Percentiles rank a stretch among this genome's conserved stretches.
Conservation (phyloP, 192 early-diverging fungal species). For the Endogone sp. region DNA sequence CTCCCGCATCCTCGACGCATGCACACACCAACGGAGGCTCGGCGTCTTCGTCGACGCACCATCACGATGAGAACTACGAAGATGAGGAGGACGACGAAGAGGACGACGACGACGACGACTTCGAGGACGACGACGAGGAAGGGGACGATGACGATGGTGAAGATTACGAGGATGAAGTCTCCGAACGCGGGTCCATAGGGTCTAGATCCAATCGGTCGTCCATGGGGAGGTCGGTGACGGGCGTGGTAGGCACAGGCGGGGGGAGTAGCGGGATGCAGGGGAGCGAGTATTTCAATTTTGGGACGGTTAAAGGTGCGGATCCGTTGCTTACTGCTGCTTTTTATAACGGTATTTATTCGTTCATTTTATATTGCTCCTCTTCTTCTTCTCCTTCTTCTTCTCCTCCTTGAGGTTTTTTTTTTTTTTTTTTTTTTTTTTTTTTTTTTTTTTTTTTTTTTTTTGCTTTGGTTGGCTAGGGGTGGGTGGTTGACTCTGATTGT, state of each 20-base stretch:
- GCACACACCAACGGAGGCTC: neutral
- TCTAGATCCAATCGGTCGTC: no score
- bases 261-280: neutral
- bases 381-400: neutral
- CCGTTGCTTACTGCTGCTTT: slow-evolving; percentile 12
- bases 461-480: no score
- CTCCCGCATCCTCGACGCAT: neutral
- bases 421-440: neutral
- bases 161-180: slow-evolving; percentile 51
- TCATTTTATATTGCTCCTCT: neutral
- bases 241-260: neutral
- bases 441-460: neutral
- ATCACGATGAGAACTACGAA: slow-evolving; percentile 26
- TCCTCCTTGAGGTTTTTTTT: neutral
- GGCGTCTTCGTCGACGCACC: no score
- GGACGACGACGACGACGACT: slow-evolving; percentile 43
- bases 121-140: slow-evolving; percentile 40
- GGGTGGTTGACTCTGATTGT: no score
- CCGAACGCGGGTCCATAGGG: slow-evolving; percentile 24
- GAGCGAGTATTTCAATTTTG: slow-evolving; percentile 60
- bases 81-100: slow-evolving; percentile 36
- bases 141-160: slow-evolving; percentile 51
- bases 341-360: neutral
- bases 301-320: slow-evolving; percentile 71
- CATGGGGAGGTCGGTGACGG: neutral